Evolutionary conservation across 331 rosid genomes (phyloP).

Genomic region (Telfairia occidentalis): DNA sequence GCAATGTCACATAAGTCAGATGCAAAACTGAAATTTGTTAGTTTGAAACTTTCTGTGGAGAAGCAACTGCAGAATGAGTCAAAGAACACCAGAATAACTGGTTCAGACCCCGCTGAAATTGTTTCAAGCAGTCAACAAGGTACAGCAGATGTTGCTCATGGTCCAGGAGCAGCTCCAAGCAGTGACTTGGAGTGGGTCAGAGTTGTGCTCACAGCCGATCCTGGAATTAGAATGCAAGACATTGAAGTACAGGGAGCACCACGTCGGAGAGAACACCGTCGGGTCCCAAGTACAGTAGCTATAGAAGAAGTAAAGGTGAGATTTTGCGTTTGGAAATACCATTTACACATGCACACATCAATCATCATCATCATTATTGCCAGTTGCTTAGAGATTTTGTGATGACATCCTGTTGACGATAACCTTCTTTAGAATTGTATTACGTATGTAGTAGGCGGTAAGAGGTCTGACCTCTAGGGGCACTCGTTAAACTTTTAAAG

Average conservation of each 20-base stretch:
- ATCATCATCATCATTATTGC: background rate
- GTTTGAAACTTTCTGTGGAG: constrained; percentile 46
- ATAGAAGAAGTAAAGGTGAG: constrained; percentile 93
- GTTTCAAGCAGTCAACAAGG: constrained; percentile 17
- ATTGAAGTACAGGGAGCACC: constrained; percentile 59
- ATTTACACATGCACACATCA: background rate
- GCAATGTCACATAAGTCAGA: constrained; percentile 77
- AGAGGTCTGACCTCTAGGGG: background rate
- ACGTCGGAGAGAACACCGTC: constrained; percentile 81
- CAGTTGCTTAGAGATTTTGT: background rate
- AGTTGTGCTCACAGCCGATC: constrained; percentile 69
- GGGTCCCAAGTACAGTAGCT: constrained; percentile 91
- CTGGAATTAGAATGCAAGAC: constrained; percentile 75
- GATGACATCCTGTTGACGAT: background rate
- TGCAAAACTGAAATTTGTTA: constrained; percentile 52
- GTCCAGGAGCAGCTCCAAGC: constrained; percentile 24
- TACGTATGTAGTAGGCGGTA: background rate
- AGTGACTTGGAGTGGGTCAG: constrained; percentile 72
- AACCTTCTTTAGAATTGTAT: background rate
- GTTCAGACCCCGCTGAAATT: constrained; percentile 12
- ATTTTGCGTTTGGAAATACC: constrained; percentile 14
- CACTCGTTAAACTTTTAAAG: background rate
- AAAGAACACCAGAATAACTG: constrained; percentile 27
- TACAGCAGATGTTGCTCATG: constrained; percentile 18
- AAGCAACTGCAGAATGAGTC: constrained; percentile 28